Conservation (phyloP, 768 basidiomycete genomes). For the Paxillus ammoniavirescens region DNA sequence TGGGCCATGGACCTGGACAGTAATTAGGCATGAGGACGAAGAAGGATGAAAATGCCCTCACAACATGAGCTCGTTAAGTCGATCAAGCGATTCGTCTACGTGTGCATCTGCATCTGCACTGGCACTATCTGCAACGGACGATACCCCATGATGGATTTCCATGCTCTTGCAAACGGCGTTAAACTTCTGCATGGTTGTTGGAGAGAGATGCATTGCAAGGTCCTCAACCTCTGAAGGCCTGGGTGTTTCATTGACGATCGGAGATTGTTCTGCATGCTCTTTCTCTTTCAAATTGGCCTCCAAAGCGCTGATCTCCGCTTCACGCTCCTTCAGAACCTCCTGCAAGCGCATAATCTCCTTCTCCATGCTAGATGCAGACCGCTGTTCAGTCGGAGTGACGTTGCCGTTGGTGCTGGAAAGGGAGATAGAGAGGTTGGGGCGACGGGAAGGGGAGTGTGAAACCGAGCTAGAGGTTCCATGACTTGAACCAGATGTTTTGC, state of each 20-base stretch:
- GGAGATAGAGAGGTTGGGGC: conserved; percentile 61
- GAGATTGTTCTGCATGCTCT: conserved; percentile 15
- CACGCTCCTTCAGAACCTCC: conserved; percentile 86
- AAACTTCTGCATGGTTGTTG: conserved; percentile 71
- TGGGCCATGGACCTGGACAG: conserved; percentile 86
- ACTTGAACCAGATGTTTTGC: conserved; percentile 78
- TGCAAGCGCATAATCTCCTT: conserved; percentile 96
- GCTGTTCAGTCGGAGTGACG: conserved; percentile 45
- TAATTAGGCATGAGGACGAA: conserved; percentile 2
- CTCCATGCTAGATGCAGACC: conserved; percentile 83
- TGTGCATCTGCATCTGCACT: conserved; percentile 38
- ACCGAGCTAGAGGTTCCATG: conserved; percentile 65
- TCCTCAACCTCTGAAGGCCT: conserved; percentile 16
- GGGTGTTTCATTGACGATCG: not conserved
- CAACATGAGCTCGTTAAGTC: conserved; percentile 92
- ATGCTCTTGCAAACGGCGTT: conserved; percentile 70
- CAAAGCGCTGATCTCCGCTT: conserved; percentile 81
- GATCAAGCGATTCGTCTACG: conserved; percentile 69
- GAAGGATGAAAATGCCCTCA: conserved; percentile 38
- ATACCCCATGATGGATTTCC: conserved; percentile 46
- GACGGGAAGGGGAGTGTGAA: conserved; percentile 57
- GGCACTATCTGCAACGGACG: conserved; percentile 23
- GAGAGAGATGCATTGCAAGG: conserved; percentile 51
- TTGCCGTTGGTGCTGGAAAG: conserved; percentile 38
- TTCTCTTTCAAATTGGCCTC: conserved; percentile 53